These are phyloP conservation scores for Coemansia sp. DNA, from an alignment of 192 early-diverging fungal species.

Conservation along the genomic window DNA sequence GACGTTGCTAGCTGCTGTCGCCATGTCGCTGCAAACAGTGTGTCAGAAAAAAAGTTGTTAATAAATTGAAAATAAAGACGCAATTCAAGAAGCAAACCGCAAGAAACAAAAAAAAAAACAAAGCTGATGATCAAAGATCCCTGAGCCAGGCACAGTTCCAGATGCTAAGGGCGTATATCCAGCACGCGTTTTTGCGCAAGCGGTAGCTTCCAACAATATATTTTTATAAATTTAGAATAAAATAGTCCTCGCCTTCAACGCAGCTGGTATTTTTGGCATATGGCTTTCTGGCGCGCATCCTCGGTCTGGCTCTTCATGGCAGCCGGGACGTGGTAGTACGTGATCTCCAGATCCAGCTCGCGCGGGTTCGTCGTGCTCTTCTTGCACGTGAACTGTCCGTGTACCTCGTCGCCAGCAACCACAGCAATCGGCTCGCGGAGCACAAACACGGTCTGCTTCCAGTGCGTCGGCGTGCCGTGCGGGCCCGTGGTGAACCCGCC, in stretches of 20 bases:
- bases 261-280: constrained; percentile 36
- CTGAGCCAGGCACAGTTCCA: constrained; percentile 58
- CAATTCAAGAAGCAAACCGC: no score
- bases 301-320: neutral
- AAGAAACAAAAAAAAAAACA: no score
- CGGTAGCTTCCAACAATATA: constrained; percentile 17
- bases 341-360: constrained; percentile 67
- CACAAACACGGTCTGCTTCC: constrained; percentile 93
- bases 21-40: constrained; percentile 13
- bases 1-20: constrained; percentile 37
- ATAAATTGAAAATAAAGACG: no score
- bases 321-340: constrained; percentile 40
- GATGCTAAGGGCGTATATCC: constrained; percentile 56
- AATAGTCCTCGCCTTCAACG: constrained; percentile 7
- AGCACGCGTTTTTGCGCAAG: constrained; percentile 49
- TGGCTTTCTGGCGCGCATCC: neutral
- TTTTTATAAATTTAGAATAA: neutral
- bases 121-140: no score
- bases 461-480: constrained; percentile 83
- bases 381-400: constrained; percentile 63
- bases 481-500: constrained; percentile 71
- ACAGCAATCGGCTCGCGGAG: constrained; percentile 63
- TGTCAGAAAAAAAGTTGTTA: neutral
- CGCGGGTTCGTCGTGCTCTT: constrained; percentile 67
- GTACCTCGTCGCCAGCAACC: constrained; percentile 45